Evolutionary conservation across 2,329 filamentous ascomycete species (phyloP), one percentile per base, ranked within the genome.

Genomic region (Hypoxylon sp.): DNA sequence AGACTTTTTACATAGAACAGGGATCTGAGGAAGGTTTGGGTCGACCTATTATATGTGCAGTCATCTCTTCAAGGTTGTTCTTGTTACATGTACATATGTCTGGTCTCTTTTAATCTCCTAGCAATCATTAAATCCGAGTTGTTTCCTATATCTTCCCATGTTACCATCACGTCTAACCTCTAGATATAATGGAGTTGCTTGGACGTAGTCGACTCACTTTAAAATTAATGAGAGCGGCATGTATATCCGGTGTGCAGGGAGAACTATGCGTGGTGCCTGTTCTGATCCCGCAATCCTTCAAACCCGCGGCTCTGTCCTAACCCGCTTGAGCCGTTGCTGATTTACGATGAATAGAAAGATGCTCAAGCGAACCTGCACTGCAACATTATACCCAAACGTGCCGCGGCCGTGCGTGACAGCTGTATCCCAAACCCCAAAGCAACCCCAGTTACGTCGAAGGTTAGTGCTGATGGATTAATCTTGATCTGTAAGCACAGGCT

Each of bases 241-340:
- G 51, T 50, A 33, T 61, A 66, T 33, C 59, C 63, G 56, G 54
- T 42, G 46, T 60, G 42, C 8, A 60, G 27, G 33, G 44, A 35
- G 40, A 10, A 57, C n/a, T 61, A 48, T 46, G 35, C 7, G 8
- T 62, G 49, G 37, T 33, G 53, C 22, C 49, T 60, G n/a, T 48
- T 44, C 40, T 71, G 62, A 71, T 71, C 68, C 68, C 62, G 65
- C 49, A 71, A 58, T 71, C 68, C 68, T 68, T 37, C 65, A 66
- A 50, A 69, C 40, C 25, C 25, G 64, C 60, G 61, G 68, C 68
- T 68, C 64, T 67, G 60, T 53, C 31, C 30, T 46, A 17, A 37
- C 31, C 54, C 40, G 42, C 48, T 42, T 30, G 35, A 66, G 49
- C 20, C 50, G 54, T 66, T 42, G 50, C 37, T 37, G 59, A 25